Base-by-base conservation (phyloP, 768 basidiomycete species). In the Tephrocybe sp. region DNA sequence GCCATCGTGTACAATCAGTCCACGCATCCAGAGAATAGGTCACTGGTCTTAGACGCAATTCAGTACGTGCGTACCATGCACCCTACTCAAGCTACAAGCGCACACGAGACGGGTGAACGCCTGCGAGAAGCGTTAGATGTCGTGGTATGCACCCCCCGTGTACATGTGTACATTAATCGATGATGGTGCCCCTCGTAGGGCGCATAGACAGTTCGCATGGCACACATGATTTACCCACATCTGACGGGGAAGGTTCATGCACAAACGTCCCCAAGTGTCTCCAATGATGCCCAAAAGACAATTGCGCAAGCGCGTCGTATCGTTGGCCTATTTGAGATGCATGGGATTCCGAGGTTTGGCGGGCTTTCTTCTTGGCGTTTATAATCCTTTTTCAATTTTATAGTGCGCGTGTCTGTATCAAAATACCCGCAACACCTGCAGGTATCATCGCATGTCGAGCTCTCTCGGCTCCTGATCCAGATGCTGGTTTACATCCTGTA, bases 351-450 rank as follows among this genome's bases (percentile, higher is more conserved):
- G 24, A 67, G 61, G 73, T 74, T 48, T n/a, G 21, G 8, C 22
- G n/a, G n/a, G n/a, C n/a, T n/a, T n/a, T n/a, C n/a, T n/a, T n/a
- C n/a, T n/a, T n/a, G n/a, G n/a, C n/a, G n/a, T n/a, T n/a, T n/a
- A n/a, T n/a, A n/a, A n/a, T n/a, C n/a, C n/a, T n/a, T n/a, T n/a
- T n/a, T n/a, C n/a, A n/a, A n/a, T n/a, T n/a, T n/a, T n/a, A n/a
- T n/a, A 74, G 75, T 55, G 65, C 71, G 21, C 69, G 78, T 10
- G 76, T 79, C 19, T 80, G 79, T 58, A 77, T 84, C 63, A 84
- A 83, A 60, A 78, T 84, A 34, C 81, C 80, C 15, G 66, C 75
- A 12, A 82, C 79, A 0, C 75, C 76, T 2, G 74, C 79, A 52
- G 73, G 74, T 5, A 63, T 81, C 37, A 50, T 76, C 13, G 80